Evolutionary conservation across 768 basidiomycete species (phyloP), one percentile per base, ranked within the genome.

Genomic region (Paxillus ammoniavirescens): DNA sequence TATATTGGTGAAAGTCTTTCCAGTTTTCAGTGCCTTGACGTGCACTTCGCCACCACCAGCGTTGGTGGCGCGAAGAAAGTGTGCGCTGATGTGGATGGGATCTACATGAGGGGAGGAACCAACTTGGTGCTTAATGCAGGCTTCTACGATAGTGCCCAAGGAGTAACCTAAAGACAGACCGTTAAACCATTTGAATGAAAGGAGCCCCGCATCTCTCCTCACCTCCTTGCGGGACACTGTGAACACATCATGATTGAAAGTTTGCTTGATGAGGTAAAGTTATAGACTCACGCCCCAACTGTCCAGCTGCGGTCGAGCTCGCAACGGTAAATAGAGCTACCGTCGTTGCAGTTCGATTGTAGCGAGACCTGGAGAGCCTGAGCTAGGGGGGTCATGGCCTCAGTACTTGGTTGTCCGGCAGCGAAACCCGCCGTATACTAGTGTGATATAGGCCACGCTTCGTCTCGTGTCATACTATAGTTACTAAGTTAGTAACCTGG

Each of bases 151-250:
- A 41, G 82, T 66, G 0, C 79, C 82, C 14, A 87, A 71, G 15
- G 81, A 68, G 61, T 85, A 87, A 21, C 86, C 86, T 88, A 50
- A 8, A 17, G 21, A 2, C 10, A 41, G 49, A 13, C 37, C 14
- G 43, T 28, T 9, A 33, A 10, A 33, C 1, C 60, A 15, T 38
- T 10, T 44, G 40, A 52, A 43, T 9, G 47, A 8, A 15, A 26
- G 18, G 23, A 31, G 17, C 45, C 26, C 23, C 7, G 41, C 44
- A 15, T 26, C 33, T 26, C 33, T 6, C 60, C 53, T 47, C 42
- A 80, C 82, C 82, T 69, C 83, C 82, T 62, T 83, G 80, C 4
- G 82, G 75, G 47, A 82, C 65, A 37, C 82, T 83, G 57, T 15
- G 31, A 42, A 14, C 37, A 18, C 45, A 38, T 18, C 9, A 28